Percentiles rank a stretch among this genome's conserved stretches.
Conservation (phyloP, 2,329 filamentous ascomycete genomes). For the Sphaerulina musiva region DNA sequence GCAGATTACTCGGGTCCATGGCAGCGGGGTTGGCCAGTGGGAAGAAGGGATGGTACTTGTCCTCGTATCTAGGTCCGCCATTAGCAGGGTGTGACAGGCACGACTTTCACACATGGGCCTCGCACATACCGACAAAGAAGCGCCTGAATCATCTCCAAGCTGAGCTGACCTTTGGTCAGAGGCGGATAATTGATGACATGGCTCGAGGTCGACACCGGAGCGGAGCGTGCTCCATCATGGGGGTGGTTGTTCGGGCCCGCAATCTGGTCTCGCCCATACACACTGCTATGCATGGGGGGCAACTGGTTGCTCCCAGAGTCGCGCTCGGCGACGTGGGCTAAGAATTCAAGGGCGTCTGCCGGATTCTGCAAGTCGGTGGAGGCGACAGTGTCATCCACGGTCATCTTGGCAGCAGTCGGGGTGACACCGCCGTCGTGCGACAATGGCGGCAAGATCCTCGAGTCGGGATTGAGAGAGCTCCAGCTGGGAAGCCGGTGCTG, state of each 20-base stretch:
- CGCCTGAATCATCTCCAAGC: constrained; percentile 27
- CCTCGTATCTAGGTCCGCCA: constrained; percentile 20
- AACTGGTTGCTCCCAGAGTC: constrained; percentile 26
- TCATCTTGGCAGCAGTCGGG: constrained; percentile 27
- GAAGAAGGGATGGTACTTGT: constrained; percentile 33
- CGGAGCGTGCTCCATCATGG: constrained; percentile 7
- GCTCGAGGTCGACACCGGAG: constrained; percentile 8
- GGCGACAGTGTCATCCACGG: constrained; percentile 30
- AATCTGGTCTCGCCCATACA: constrained; percentile 18
- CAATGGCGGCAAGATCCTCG: constrained; percentile 26
- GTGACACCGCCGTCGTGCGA: constrained; percentile 22
- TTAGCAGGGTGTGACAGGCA: not conserved
- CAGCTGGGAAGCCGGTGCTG: constrained; percentile 18
- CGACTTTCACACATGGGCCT: not conserved
- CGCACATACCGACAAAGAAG: constrained; percentile 23
- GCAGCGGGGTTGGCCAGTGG: constrained; percentile 29
- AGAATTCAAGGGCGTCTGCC: constrained; percentile 32
- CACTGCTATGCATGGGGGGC: constrained; percentile 27
- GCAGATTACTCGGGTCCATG: constrained; percentile 28
- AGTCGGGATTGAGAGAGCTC: constrained; percentile 24
- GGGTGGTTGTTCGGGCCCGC: constrained; percentile 5
- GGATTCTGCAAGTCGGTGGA: constrained; percentile 33
- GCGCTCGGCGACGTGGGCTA: constrained; percentile 31
- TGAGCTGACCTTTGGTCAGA: constrained; percentile 26
- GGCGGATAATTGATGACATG: constrained; percentile 29